Evolutionary conservation across 1,139 yeast species (phyloP).

Genomic region (Pichia sorboxylosa): DNA sequence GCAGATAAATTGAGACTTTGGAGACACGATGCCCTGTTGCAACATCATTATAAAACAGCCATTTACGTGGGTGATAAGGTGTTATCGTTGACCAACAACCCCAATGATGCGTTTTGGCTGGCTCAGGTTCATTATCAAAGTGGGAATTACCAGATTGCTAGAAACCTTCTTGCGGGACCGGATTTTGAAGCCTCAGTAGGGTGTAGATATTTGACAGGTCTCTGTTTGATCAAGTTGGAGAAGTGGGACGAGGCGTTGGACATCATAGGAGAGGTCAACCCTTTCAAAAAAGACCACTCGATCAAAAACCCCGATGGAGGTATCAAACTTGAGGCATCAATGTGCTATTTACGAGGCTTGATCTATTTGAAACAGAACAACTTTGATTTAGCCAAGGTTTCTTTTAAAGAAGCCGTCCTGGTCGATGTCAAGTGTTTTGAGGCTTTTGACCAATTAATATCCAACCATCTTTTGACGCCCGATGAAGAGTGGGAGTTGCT

Average conservation of each 20-base stretch:
- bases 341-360: constrained; percentile 77
- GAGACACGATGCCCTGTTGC: constrained; percentile 91
- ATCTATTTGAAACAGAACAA: constrained; percentile 77
- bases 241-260: constrained; percentile 86
- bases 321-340: constrained; percentile 72
- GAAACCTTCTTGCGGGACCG: constrained; percentile 38
- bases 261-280: constrained; percentile 74
- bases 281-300: constrained; percentile 35
- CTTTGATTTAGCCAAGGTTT: constrained; percentile 77
- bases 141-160: constrained; percentile 72
- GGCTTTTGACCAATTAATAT: constrained; percentile 73
- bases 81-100: constrained; percentile 65
- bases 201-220: constrained; percentile 74
- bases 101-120: constrained; percentile 93
- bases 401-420: constrained; percentile 75
- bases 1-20: constrained; percentile 81
- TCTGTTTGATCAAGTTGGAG: constrained; percentile 62
- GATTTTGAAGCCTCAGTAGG: constrained; percentile 36
- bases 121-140: constrained; percentile 76
- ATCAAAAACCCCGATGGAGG: constrained; percentile 50
- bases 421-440: constrained; percentile 91
- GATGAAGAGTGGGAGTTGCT: constrained; percentile 81
- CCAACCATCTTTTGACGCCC: constrained; percentile 70
- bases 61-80: constrained; percentile 89
- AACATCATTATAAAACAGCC: constrained; percentile 85